A percentile compares a stretch with the other conserved stretches of the same genome.
These are phyloP conservation scores for Venturia carpophila DNA, from an alignment of 2,329 filamentous ascomycete genomes.

Conservation along the genomic window DNA sequence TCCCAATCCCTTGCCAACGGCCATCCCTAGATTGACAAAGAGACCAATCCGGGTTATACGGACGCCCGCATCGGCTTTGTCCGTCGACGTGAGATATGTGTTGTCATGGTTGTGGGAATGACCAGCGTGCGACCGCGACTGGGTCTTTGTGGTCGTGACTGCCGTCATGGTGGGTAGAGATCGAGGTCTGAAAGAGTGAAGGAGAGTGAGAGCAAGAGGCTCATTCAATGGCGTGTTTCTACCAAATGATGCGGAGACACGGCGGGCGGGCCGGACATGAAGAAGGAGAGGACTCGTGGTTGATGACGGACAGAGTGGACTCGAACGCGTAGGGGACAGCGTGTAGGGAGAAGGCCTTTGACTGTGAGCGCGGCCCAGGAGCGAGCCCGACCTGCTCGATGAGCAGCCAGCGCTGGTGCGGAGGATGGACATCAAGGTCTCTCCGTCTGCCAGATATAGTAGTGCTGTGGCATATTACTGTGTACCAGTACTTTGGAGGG, in stretches of 20 bases:
- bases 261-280: neutral
- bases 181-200: neutral
- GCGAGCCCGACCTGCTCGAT: neutral
- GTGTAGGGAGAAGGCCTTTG: neutral
- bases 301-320: neutral
- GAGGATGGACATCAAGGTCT: conserved; percentile 12
- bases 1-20: conserved; percentile 82
- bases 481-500: no score
- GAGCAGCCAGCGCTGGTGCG: conserved; percentile 6
- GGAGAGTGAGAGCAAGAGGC: neutral
- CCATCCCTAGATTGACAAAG: conserved; percentile 88
- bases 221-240: neutral
- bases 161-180: neutral
- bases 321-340: neutral
- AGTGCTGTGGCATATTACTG: neutral
- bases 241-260: neutral
- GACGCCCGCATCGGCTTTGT: conserved; percentile 88
- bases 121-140: conserved; percentile 42
- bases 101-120: conserved; percentile 76
- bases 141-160: neutral
- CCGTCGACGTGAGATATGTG: conserved; percentile 67
- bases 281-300: conserved; percentile 1
- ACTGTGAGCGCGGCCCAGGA: neutral
- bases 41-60: conserved; percentile 86
- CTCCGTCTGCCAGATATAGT: neutral